Evolutionary conservation across 169 alveolate species (phyloP), one percentile per base, ranked within the genome.

Genomic region (Plasmodium cynomolgi): DNA sequence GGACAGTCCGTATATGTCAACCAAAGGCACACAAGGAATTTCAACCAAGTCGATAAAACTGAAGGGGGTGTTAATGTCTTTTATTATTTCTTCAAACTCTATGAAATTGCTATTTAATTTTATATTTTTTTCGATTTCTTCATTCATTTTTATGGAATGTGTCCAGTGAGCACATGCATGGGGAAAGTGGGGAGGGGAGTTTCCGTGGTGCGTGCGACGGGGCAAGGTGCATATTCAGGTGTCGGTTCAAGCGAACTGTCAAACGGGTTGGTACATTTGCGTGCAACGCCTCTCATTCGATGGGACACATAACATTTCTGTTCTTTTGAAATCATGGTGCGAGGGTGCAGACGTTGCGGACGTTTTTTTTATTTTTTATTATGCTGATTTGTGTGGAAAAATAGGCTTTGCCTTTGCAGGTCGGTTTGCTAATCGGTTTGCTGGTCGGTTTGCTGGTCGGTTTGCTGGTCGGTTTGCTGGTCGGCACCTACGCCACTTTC

Each of bases 1-100:
- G 20, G 95, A 91, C 68, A 91, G 71, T 34, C 95, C 95, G 37
- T 81, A 91, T 91, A 91, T 54, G 26, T 91, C 95, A 3, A 81
- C 95, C 17, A 91, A 17, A 8, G 95, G 92, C 37, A 81, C 84
- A 91, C 95, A 91, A 29, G 95, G 95, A 3, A 91, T 56, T 71
- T 91, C 95, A 29, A 91, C 95, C 34, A 91, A 91, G 74, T 91
- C 95, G 56, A 81, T 91, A 37, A 91, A 91, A 44, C 81, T 91
- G 83, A 91, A 91, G 11, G 95, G 90, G 15, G 91, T 72, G 56
- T 91, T 91, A 29, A 91, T 81, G 71, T 81, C 95, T 91, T 91
- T 81, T 91, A 91, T 81, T 68, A 91, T 91, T 91, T 91, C 95
- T 81, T 91, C 92, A 91, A 91, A 91, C 74, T 91, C 92, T 80